Conservation (phyloP, 208 protist genomes). For the Trypanosoma lewisi region DNA sequence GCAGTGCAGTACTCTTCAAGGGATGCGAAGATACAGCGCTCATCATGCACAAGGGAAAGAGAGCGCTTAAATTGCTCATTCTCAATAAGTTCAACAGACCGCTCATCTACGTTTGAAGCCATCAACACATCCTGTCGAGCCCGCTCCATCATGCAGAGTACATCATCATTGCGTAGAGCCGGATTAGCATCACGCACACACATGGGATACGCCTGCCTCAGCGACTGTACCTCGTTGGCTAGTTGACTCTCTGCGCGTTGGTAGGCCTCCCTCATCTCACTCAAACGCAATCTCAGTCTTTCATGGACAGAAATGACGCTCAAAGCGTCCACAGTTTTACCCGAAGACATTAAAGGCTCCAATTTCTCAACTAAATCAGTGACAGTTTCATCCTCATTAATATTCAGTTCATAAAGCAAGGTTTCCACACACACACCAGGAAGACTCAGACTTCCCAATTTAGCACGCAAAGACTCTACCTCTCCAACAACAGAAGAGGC, state of each 20-base stretch:
- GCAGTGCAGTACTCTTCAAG: conserved; percentile 41
- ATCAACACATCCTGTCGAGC: conserved; percentile 36
- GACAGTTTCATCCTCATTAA: conserved; percentile 50
- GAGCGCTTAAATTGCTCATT: conserved; percentile 40
- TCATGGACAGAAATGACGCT: conserved; percentile 22
- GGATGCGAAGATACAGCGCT: conserved; percentile 46
- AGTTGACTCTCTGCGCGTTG: conserved; percentile 34
- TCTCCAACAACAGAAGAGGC: neutral
- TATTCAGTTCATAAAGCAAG: conserved; percentile 31
- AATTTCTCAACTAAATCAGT: conserved; percentile 25
- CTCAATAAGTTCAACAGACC: conserved; percentile 28
- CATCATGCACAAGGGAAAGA: conserved; percentile 47
- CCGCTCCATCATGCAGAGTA: conserved; percentile 31
- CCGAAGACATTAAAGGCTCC: neutral
- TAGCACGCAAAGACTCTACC: conserved; percentile 13
- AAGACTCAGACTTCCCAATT: neutral
- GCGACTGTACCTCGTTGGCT: conserved; percentile 24
- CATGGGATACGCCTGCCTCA: conserved; percentile 39
- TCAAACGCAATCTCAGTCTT: conserved; percentile 37
- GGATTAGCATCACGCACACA: conserved; percentile 67
- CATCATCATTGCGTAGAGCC: conserved; percentile 44
- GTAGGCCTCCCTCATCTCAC: conserved; percentile 33
- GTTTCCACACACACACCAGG: neutral
- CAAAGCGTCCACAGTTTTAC: conserved; percentile 22
- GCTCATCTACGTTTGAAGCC: conserved; percentile 23